Evolutionary conservation across 495 filamentous ascomycete species (phyloP).

Genomic region (Saxophila tyrrhenica): DNA sequence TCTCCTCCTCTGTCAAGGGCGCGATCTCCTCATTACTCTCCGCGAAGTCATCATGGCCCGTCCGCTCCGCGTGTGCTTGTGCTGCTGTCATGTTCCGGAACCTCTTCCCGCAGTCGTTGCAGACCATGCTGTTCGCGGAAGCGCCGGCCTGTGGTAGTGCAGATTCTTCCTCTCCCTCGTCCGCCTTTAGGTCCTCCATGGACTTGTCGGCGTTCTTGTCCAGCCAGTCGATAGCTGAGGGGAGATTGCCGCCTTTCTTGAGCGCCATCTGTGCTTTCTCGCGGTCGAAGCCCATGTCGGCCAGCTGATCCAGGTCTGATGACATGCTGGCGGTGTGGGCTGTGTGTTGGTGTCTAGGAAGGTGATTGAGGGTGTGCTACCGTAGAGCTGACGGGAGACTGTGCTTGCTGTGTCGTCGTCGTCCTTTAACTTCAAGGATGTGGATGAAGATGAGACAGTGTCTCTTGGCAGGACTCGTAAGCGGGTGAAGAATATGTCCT

Average conservation of each 20-base stretch:
- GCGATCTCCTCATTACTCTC: conserved; percentile 87
- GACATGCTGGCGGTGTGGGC: conserved; percentile 48
- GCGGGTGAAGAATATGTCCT: too few relatives aligned
- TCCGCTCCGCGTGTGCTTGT: conserved; percentile 67
- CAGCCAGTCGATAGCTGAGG: conserved; percentile 70
- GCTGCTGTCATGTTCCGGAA: conserved; percentile 71
- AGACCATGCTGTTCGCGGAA: conserved; percentile 57
- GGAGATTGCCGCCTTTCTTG: conserved; percentile 63
- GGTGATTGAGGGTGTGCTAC: too few relatives aligned
- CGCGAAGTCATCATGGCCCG: conserved; percentile 78
- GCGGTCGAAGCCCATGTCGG: conserved; percentile 92
- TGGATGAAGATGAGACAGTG: too few relatives aligned
- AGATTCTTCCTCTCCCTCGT: conserved; percentile 43
- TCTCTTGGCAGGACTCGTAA: too few relatives aligned
- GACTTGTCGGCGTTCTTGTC: conserved; percentile 77
- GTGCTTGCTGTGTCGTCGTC: too few relatives aligned
- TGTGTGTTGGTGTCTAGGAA: background rate
- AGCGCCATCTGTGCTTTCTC: conserved; percentile 70
- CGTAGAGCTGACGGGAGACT: background rate
- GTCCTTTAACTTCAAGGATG: too few relatives aligned
- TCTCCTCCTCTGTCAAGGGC: conserved; percentile 86
- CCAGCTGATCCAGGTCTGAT: conserved; percentile 66
- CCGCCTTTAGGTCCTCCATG: conserved; percentile 61
- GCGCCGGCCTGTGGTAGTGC: conserved; percentile 45
- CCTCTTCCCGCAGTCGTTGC: conserved; percentile 88